Evolutionary conservation across 2,329 filamentous ascomycete genomes (phyloP).

Genomic region (Beauveria sp.): DNA sequence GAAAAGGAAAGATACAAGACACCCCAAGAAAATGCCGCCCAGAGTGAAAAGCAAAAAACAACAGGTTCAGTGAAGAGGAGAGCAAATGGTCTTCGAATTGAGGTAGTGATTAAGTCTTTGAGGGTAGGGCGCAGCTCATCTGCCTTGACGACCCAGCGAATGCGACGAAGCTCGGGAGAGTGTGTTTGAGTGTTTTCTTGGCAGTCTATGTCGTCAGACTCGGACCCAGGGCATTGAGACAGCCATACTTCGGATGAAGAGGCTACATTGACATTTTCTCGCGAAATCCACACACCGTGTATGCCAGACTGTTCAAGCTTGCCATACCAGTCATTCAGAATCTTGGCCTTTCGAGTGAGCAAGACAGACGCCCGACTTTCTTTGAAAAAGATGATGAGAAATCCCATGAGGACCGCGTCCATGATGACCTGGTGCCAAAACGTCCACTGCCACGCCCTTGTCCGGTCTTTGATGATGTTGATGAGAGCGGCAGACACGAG

Average conservation of each 20-base stretch:
- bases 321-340: constrained; percentile 73
- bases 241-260: neutral
- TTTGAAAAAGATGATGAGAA: constrained; percentile 63
- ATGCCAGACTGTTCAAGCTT: constrained; percentile 57
- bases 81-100: constrained; percentile 69
- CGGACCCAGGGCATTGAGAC: neutral
- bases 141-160: constrained; percentile 72
- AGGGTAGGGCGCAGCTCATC: constrained; percentile 70
- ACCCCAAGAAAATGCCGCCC: constrained; percentile 86
- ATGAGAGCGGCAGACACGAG: constrained; percentile 64
- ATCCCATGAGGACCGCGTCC: constrained; percentile 49
- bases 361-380: constrained; percentile 80
- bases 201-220: neutral
- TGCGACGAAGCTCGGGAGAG: constrained; percentile 31
- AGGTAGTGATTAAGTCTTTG: constrained; percentile 61
- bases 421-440: constrained; percentile 80
- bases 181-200: neutral
- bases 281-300: constrained; percentile 37
- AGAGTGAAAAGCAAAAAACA: constrained; percentile 80
- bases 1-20: constrained; percentile 80
- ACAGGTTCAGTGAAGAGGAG: constrained; percentile 69
- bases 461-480: constrained; percentile 41
- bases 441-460: constrained; percentile 69
- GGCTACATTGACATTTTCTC: neutral
- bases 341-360: constrained; percentile 64